Conservation (phyloP, 2,329 filamentous ascomycete species). For the Aspergillus sp. region DNA sequence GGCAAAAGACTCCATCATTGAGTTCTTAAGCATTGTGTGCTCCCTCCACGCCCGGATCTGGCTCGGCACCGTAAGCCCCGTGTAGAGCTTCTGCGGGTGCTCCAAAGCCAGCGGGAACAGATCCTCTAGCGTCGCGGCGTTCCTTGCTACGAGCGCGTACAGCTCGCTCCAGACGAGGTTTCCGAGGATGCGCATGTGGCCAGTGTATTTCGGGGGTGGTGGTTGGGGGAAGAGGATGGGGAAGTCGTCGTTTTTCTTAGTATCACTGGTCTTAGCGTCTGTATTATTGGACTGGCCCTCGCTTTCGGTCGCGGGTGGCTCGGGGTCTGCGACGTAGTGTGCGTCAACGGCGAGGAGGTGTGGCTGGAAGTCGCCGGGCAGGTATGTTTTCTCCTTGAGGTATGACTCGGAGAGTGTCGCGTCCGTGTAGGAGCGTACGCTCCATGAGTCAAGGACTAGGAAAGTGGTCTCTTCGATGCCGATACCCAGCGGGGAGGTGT, state of each 20-base stretch:
- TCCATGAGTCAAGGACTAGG: background rate
- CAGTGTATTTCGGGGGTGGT: conserved; percentile 27
- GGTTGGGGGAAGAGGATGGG: background rate
- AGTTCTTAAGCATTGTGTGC: background rate
- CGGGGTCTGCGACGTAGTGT: conserved; percentile 20
- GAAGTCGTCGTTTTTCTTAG: background rate
- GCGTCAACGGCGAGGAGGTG: conserved; percentile 33
- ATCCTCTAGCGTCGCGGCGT: conserved; percentile 24
- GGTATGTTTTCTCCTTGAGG: background rate
- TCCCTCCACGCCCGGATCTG: background rate
- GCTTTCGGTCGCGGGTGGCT: background rate
- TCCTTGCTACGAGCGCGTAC: conserved; percentile 23
- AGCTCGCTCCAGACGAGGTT: conserved; percentile 37
- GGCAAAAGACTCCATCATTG: background rate
- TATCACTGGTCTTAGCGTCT: no score
- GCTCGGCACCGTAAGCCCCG: background rate
- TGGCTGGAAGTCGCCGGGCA: conserved; percentile 25
- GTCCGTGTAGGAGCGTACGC: background rate
- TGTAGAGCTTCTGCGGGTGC: conserved; percentile 6
- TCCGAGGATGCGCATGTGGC: conserved; percentile 34
- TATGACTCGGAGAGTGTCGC: background rate
- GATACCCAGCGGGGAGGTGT: background rate
- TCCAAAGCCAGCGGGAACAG: conserved; percentile 26
- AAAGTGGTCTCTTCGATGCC: background rate
- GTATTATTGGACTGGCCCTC: background rate